Percentiles rank a stretch among this genome's conserved stretches.
These are phyloP conservation scores for Acidomyces sp. DNA, from an alignment of 495 filamentous ascomycete species.

Conservation along the genomic window DNA sequence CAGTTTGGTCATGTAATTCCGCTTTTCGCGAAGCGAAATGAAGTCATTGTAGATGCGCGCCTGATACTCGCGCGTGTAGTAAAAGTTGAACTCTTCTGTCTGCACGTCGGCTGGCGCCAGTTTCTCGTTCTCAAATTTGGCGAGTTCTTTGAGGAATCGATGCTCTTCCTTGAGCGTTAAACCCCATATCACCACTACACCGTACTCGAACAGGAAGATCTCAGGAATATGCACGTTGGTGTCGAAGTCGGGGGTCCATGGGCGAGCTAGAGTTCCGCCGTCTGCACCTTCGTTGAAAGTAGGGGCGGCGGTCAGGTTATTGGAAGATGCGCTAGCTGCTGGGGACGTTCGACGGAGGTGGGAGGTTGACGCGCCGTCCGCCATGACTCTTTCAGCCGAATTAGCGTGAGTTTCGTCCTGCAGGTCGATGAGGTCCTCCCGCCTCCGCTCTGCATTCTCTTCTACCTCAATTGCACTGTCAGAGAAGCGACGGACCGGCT, in stretches of 20 bases:
- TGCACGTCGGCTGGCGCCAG: conserved; percentile 77
- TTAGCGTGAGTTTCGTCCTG: conserved; percentile 2
- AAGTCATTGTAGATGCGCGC: conserved; percentile 99
- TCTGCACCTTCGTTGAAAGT: background rate
- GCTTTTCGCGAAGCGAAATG: conserved; percentile 80
- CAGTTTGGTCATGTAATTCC: conserved; percentile 94
- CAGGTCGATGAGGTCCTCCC: conserved; percentile 33
- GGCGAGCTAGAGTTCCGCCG: background rate
- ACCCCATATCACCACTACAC: conserved; percentile 99
- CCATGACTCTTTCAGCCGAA: conserved; percentile 8
- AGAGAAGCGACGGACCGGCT: conserved; percentile 26
- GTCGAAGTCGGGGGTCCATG: conserved; percentile 42
- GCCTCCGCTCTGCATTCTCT: conserved; percentile 24
- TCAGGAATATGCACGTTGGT: conserved; percentile 80
- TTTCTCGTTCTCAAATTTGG: conserved; percentile 90
- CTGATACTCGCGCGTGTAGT: conserved; percentile 94
- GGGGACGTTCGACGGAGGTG: background rate
- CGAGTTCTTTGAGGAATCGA: conserved; percentile 79
- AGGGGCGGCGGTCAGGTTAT: conserved; percentile 1
- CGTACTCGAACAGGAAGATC: conserved; percentile 92
- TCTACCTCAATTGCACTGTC: conserved; percentile 33
- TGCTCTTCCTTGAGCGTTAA: conserved; percentile 78
- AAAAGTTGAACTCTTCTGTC: conserved; percentile 97
- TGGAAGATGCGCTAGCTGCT: background rate
- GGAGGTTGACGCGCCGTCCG: conserved; percentile 1